Evolutionary conservation across 129 eudicot genomes (phyloP).

Genomic region (Flaveria ramosissima): DNA sequence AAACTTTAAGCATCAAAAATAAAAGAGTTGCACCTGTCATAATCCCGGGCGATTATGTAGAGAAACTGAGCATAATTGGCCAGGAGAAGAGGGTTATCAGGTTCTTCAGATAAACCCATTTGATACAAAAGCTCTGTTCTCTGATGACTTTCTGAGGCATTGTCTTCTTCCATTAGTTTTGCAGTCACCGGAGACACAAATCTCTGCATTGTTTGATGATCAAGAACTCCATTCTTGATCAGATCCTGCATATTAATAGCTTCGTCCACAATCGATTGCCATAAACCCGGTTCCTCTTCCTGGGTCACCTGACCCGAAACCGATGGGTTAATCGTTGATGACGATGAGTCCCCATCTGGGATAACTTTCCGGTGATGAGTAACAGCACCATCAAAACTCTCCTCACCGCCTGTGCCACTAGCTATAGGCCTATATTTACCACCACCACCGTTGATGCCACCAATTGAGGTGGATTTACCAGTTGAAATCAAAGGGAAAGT

Average conservation of each 20-base stretch:
- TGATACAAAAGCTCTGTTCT: slow-evolving; percentile 71
- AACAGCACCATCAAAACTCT: slow-evolving; percentile 43
- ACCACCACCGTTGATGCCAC: slow-evolving; percentile 78
- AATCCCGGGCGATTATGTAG: slow-evolving; percentile 70
- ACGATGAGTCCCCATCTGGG: slow-evolving; percentile 45
- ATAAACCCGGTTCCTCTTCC: slow-evolving; percentile 58
- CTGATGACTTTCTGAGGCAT: slow-evolving; percentile 44
- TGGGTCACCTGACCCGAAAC: slow-evolving; percentile 43
- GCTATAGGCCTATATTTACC: slow-evolving; percentile 53
- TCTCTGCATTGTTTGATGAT: slow-evolving; percentile 51
- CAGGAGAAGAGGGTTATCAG: slow-evolving; percentile 64
- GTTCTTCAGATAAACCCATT: slow-evolving; percentile 64
- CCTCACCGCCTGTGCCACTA: slow-evolving; percentile 80
- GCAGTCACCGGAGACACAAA: slow-evolving; percentile 81
- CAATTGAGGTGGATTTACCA: slow-evolving; percentile 55
- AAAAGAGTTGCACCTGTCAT: slow-evolving; percentile 58
- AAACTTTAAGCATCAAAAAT: background rate
- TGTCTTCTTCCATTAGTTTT: slow-evolving; percentile 44
- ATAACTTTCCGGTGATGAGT: slow-evolving; percentile 35
- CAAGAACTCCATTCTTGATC: slow-evolving; percentile 49
- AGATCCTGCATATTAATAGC: slow-evolving; percentile 61
- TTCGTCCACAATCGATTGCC: slow-evolving; percentile 68
- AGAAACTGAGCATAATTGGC: slow-evolving; percentile 95
- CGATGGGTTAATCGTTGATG: slow-evolving; percentile 42
- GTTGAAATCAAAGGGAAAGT: slow-evolving; percentile 41